phyloP scores from a whole-genome alignment of 805 yeast species.

The Monosporozyma servazzii region DNA sequence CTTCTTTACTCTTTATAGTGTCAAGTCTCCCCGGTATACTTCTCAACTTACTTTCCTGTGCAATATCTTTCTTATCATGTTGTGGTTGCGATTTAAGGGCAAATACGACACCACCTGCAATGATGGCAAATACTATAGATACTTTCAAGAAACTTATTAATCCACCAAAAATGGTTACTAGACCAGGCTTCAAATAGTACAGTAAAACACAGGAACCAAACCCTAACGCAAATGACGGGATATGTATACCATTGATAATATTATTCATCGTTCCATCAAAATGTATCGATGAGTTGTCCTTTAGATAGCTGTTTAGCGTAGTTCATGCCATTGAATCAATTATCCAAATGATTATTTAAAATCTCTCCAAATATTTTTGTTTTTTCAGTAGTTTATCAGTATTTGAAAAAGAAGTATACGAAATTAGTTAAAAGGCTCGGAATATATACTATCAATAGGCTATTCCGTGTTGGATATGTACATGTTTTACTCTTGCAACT shows the following conservation, averaged over 20 bases:
- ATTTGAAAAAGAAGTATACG: too few species aligned
- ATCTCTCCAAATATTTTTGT: too few species aligned
- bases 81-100: neutral
- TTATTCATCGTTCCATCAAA: neutral
- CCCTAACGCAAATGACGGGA: conserved; percentile 7
- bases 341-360: too few species aligned
- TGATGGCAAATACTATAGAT: conserved; percentile 16
- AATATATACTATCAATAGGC: too few species aligned
- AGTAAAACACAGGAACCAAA: conserved; percentile 4
- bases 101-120: conserved; percentile 11
- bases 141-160: conserved; percentile 17
- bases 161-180: conserved; percentile 12
- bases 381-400: too few species aligned
- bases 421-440: too few species aligned
- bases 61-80: neutral
- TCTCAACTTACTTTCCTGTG: neutral
- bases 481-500: too few species aligned
- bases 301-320: too few species aligned
- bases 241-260: neutral
- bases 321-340: too few species aligned
- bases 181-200: conserved; percentile 3
- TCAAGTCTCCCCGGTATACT: neutral
- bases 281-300: neutral
- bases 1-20: neutral
- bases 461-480: too few species aligned